Evolutionary conservation across 176 grass and related monocot genomes (phyloP).

Genomic region (Canna indica): DNA sequence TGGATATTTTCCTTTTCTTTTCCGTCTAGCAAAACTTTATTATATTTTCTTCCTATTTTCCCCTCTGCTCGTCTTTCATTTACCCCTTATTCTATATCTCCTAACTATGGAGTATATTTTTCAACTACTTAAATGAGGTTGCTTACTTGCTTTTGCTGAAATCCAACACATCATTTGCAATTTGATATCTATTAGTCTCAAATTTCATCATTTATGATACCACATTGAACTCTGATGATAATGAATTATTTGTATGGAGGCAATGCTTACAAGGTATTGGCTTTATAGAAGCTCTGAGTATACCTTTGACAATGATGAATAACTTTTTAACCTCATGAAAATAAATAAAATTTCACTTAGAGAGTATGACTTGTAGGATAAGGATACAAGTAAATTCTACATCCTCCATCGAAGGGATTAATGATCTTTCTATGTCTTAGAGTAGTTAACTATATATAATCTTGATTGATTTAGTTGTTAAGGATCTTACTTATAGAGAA

Average conservation of each 20-base stretch:
- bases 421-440: not conserved
- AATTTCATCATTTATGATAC: not conserved
- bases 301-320: not conserved
- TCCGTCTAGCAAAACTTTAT: not conserved
- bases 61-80: not conserved
- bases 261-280: too few species aligned
- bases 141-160: too few species aligned
- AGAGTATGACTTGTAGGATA: not conserved
- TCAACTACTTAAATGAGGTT: not conserved
- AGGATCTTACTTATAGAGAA: not conserved
- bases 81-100: not conserved
- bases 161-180: too few species aligned
- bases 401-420: not conserved
- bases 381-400: not conserved
- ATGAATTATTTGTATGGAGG: not conserved
- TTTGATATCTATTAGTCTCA: not conserved
- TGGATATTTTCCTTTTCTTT: not conserved
- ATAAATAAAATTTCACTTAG: not conserved
- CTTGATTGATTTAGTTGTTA: too few species aligned
- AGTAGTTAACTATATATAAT: not conserved
- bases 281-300: not conserved
- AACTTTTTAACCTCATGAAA: not conserved
- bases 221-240: not conserved
- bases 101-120: not conserved
- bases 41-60: not conserved